These are phyloP conservation scores for Aspergillus nidulans DNA, from an alignment of 495 filamentous ascomycete species.

Conservation along the genomic window DNA sequence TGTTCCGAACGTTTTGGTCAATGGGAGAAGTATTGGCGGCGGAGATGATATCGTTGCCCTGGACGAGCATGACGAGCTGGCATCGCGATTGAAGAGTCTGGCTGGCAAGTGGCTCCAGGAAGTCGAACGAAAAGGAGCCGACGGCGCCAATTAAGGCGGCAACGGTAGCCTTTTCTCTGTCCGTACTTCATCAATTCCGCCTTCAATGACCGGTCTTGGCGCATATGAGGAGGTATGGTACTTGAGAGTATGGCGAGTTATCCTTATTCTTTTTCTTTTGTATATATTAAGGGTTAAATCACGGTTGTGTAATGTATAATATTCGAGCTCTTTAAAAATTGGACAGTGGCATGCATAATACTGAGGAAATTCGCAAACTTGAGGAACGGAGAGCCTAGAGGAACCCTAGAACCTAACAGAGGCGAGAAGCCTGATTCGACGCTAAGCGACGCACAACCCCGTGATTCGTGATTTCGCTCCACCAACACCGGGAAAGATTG, in stretches of 20 bases:
- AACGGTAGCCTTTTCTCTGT: too few species aligned
- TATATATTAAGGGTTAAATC: slow-evolving; percentile 5
- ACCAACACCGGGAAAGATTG: slow-evolving; percentile 29
- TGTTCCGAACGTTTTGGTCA: slow-evolving; percentile 88
- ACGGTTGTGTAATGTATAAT: slow-evolving; percentile 1
- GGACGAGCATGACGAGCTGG: slow-evolving; percentile 62
- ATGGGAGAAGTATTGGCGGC: slow-evolving; percentile 84
- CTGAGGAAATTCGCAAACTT: neutral
- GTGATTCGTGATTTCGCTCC: slow-evolving; percentile 47
- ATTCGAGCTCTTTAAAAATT: neutral
- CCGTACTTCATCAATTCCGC: neutral
- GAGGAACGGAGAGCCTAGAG: neutral
- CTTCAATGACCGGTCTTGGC: neutral
- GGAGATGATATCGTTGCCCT: slow-evolving; percentile 78
- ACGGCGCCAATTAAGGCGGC: neutral
- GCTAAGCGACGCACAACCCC: slow-evolving; percentile 51
- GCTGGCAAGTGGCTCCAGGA: slow-evolving; percentile 66
- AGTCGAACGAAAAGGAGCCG: slow-evolving; percentile 24
- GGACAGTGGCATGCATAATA: neutral
- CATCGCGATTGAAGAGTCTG: slow-evolving; percentile 65
- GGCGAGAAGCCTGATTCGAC: slow-evolving; percentile 34
- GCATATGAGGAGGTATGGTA: neutral
- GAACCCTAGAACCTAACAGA: slow-evolving; percentile 33
- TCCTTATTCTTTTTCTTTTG: neutral
- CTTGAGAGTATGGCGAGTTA: neutral